Base-by-base conservation (phyloP, 2,329 filamentous ascomycete genomes). In the Raffaelea deltoideospora region DNA sequence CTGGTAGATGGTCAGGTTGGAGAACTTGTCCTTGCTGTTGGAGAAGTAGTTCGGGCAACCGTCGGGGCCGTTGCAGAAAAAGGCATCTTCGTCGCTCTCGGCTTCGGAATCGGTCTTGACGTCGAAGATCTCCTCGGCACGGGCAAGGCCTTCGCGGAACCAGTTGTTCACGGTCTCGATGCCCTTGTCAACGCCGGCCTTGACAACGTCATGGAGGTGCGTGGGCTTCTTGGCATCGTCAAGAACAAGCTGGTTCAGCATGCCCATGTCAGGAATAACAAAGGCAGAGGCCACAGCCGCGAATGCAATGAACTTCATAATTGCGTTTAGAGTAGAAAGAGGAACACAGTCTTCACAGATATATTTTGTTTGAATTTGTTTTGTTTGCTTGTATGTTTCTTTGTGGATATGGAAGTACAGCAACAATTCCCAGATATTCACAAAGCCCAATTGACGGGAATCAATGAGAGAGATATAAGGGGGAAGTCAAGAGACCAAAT, bases 1-100 rank as follows among this genome's bases (percentile, higher is more conserved):
- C 55, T 93, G 64, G 57, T 87, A 93, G 31, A 93, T 71, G 17
- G 85, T 92, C 51, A 68, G 59, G 51, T 85, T 79, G 6, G 71
- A 63, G 42, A 61, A 59, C n/a, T 54, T 45, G 30, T 31, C 33
- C 31, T 34, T 36, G 19, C 28, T 23, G 10, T 28, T 18, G 23
- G 23, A 17, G 11, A 29, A 28, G 33, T 34, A 23, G n/a, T 32
- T 19, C n/a, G 34, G 23, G n/a, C n/a, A n/a, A n/a, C n/a, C n/a
- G 30, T 31, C 33, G 29, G 32, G 34, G 19, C 28, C 27, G 10
- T 28, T 18, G 23, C 20, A 17, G 11, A 29, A 28, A 31, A 33
- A 23, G n/a, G 33, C 18, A 15, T 33, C 20, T 11, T 30, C 15
- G 30, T 34, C 32, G 31, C 24, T 15, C 22, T 22, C 22, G 8